Conservation (phyloP, 306 rosid genomes). For the Cicer chorassanicum region DNA sequence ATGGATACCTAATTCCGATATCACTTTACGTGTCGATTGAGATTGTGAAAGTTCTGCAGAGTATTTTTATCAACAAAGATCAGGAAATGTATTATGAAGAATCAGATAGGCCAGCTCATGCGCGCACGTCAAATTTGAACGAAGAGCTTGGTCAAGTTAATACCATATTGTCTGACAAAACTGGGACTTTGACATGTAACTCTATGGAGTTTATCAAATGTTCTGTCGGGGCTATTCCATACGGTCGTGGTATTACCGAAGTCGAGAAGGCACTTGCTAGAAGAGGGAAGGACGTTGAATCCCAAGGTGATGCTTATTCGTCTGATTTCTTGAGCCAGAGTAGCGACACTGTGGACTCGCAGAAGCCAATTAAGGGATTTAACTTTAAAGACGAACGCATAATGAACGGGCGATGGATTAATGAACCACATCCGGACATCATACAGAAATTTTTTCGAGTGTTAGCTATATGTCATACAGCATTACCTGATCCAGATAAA, state of each 20-base stretch:
- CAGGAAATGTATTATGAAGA: slow-evolving; percentile 80
- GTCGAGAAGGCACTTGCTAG: slow-evolving; percentile 72
- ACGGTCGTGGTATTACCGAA: slow-evolving; percentile 82
- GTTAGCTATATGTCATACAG: slow-evolving; percentile 84
- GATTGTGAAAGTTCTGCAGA: slow-evolving; percentile 87
- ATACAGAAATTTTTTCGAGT: slow-evolving; percentile 73
- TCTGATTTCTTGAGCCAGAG: slow-evolving; percentile 39
- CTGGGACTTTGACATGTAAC: slow-evolving; percentile 93
- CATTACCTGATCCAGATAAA: slow-evolving; percentile 64
- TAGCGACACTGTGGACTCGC: slow-evolving; percentile 42
- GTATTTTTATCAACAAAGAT: slow-evolving; percentile 83
- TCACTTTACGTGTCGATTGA: slow-evolving; percentile 91
- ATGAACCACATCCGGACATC: slow-evolving; percentile 66
- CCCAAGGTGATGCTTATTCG: slow-evolving; percentile 49
- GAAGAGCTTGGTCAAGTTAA: slow-evolving; percentile 94
- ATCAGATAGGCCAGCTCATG: slow-evolving; percentile 75
- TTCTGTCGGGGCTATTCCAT: slow-evolving; percentile 72
- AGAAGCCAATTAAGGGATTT: slow-evolving; percentile 65
- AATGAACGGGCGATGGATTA: slow-evolving; percentile 74
- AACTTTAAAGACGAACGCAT: slow-evolving; percentile 79
- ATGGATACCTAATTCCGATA: slow-evolving; percentile 88
- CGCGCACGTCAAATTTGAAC: slow-evolving; percentile 85
- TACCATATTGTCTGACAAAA: slow-evolving; percentile 83
- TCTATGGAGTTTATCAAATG: slow-evolving; percentile 94
- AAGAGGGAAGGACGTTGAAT: slow-evolving; percentile 48